Evolutionary conservation across 2,329 filamentous ascomycete genomes (phyloP).

Genomic region (Sordariomycetes sp.): DNA sequence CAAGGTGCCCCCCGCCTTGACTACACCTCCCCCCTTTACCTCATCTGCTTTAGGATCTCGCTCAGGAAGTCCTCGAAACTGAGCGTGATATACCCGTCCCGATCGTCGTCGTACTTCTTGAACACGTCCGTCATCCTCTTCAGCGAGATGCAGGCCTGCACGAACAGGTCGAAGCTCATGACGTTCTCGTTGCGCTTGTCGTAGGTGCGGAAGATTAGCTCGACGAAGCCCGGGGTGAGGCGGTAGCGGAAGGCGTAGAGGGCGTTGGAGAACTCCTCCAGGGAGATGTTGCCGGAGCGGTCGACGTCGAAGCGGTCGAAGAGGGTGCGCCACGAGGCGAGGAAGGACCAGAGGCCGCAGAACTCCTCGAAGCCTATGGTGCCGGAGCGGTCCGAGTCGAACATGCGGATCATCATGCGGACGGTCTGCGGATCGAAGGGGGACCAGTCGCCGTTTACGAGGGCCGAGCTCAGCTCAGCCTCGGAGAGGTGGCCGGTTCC

Average conservation of each 20-base stretch:
- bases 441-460: slow-evolving; percentile 95
- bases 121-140: slow-evolving; percentile 99
- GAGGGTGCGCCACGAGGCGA: slow-evolving; percentile 84
- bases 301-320: slow-evolving; percentile 95
- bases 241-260: slow-evolving; percentile 90
- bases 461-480: slow-evolving; percentile 73
- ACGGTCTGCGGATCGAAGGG: slow-evolving; percentile 91
- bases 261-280: slow-evolving; percentile 81
- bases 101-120: slow-evolving; percentile 96
- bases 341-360: slow-evolving; percentile 90
- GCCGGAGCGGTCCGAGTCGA: slow-evolving; percentile 82
- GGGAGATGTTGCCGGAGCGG: slow-evolving; percentile 73
- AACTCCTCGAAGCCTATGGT: slow-evolving; percentile 94
- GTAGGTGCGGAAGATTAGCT: slow-evolving; percentile 78
- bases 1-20: not conserved
- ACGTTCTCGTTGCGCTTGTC: slow-evolving; percentile 62
- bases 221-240: slow-evolving; percentile 72
- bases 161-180: slow-evolving; percentile 92
- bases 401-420: slow-evolving; percentile 99
- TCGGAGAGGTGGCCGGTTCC: slow-evolving; percentile 77
- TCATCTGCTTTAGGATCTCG: slow-evolving; percentile 53
- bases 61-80: slow-evolving; percentile 75
- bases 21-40: slow-evolving; percentile 20
- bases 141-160: slow-evolving; percentile 91
- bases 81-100: slow-evolving; percentile 82